These are phyloP conservation scores for Backusella circina DNA, from an alignment of 192 early-diverging fungal species.

Conservation along the genomic window DNA sequence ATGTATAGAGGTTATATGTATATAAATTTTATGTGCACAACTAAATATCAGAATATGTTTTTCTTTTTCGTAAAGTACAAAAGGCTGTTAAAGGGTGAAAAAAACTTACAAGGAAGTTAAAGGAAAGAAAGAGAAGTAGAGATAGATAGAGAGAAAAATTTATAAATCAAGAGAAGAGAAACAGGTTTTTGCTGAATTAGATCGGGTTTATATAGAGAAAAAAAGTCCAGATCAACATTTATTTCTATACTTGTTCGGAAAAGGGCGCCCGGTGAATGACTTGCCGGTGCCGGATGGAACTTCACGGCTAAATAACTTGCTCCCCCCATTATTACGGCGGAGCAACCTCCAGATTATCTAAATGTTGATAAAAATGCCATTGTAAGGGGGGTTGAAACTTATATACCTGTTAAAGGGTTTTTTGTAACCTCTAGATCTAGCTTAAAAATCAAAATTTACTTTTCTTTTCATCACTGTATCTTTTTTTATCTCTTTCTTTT, in stretches of 20 bases:
- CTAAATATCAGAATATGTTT: background rate
- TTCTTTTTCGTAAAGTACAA: background rate
- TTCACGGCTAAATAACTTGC: background rate
- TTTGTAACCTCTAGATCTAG: background rate
- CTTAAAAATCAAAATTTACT: background rate
- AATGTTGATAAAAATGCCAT: background rate
- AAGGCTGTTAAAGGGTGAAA: background rate
- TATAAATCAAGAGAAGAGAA: conserved; percentile 5
- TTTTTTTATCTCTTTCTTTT: background rate
- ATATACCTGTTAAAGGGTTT: background rate
- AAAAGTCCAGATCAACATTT: conserved; percentile 2
- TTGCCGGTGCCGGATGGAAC: background rate
- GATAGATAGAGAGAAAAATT: background rate
- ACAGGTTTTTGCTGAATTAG: background rate
- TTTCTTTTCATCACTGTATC: background rate
- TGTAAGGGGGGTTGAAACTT: background rate
- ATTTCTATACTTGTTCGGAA: background rate
- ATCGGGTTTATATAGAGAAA: conserved; percentile 9
- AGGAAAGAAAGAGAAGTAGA: background rate
- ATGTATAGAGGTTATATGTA: background rate
- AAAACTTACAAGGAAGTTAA: background rate
- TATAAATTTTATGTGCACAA: background rate
- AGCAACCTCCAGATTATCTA: background rate
- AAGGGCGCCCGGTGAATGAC: background rate
- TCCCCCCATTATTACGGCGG: conserved; percentile 3